A percentile compares a stretch with the other conserved stretches of the same genome.
Conservation (phyloP, 768 basidiomycete species). For the Suillus cothurnatus region DNA sequence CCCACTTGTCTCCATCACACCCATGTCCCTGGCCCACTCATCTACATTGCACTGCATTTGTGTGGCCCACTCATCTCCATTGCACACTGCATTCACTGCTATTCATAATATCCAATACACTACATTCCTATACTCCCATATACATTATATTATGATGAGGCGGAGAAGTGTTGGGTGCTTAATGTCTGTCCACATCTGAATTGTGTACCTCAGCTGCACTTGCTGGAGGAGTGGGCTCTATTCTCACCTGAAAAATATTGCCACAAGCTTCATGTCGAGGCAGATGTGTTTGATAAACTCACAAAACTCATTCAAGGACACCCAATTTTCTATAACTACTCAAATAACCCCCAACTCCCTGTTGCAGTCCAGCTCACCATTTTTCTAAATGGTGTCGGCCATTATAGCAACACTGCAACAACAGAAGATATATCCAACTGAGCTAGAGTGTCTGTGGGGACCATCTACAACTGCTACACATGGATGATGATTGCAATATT, state of each 20-base stretch:
- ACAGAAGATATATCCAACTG: constrained; percentile 8
- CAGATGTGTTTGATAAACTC: constrained; percentile 26
- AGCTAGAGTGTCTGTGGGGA: constrained; percentile 12
- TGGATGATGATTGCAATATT: constrained; percentile 10
- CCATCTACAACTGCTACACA: constrained; percentile 11
- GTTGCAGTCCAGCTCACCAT: not conserved
- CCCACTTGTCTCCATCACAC: no score
- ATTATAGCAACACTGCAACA: constrained; percentile 9
- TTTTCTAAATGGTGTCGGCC: constrained; percentile 7
- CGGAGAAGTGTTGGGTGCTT: not conserved
- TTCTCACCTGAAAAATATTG: not conserved
- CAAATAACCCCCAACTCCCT: constrained; percentile 8
- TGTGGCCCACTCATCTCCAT: no score
- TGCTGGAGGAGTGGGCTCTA: constrained; percentile 4
- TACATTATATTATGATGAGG: no score
- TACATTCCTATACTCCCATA: no score
- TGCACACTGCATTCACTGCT: no score
- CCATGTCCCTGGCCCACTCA: no score
- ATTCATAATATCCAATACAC: no score
- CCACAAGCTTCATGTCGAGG: constrained; percentile 28
- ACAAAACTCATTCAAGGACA: constrained; percentile 20
- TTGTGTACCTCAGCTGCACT: constrained; percentile 4
- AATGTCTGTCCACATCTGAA: not conserved
- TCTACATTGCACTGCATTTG: no score
- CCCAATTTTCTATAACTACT: constrained; percentile 26